Evolutionary conservation across 1,284 basidiomycete species (phyloP).

Genomic region (Puccinia hordei): DNA sequence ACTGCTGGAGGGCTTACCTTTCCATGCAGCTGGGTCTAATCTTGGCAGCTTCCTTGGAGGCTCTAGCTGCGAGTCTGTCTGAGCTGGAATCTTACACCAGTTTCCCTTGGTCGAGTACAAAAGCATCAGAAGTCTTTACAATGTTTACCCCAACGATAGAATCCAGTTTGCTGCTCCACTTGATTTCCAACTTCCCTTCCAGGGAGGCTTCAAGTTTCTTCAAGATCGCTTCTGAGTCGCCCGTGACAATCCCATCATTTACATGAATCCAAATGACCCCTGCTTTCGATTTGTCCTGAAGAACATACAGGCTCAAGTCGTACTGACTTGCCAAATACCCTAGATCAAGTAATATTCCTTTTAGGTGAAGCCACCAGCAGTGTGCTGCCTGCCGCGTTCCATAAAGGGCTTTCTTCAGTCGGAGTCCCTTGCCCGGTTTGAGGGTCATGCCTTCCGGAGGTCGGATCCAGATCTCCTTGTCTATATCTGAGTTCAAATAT

Average conservation of each 20-base stretch:
- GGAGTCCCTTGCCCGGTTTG: not conserved
- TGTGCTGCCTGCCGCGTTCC: not conserved
- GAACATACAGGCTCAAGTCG: conserved; percentile 1
- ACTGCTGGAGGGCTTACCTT: too few relatives aligned
- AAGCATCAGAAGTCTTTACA: not conserved
- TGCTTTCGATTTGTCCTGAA: not conserved
- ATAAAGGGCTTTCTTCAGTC: not conserved
- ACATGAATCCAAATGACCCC: conserved; percentile 22
- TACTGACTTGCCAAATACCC: conserved; percentile 7
- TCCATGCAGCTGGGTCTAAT: too few relatives aligned
- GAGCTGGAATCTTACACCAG: too few relatives aligned
- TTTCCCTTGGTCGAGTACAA: not conserved
- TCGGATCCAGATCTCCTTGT: not conserved
- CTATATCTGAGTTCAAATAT: not conserved
- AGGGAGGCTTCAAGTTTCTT: not conserved
- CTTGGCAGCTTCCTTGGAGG: too few relatives aligned
- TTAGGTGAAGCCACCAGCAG: not conserved
- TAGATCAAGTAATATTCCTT: not conserved
- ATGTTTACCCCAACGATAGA: not conserved
- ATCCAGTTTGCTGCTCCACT: not conserved
- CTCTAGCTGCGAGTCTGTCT: too few relatives aligned
- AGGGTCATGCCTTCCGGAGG: not conserved
- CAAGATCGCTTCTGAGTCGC: not conserved
- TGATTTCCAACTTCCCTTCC: conserved; percentile 4
- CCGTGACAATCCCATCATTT: conserved; percentile 10